Conservation (phyloP, 495 filamentous ascomycete genomes). For the Massariosphaeria phaeospora region DNA sequence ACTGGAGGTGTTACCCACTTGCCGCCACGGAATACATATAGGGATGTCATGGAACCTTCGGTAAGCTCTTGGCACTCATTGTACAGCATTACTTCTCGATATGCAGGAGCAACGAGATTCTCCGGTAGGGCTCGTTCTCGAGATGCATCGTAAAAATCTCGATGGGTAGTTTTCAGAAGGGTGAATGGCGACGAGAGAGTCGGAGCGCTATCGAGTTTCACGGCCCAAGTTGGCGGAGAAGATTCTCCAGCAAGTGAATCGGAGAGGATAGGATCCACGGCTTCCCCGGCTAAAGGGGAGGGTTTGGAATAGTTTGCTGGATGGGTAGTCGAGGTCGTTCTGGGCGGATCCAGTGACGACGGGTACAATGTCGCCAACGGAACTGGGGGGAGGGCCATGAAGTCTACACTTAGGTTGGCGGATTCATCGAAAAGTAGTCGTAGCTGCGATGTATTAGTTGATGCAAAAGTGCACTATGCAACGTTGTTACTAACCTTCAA, state of each 20-base stretch:
- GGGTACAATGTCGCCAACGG: slow-evolving; percentile 54
- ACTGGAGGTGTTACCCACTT: slow-evolving; percentile 63
- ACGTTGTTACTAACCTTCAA: slow-evolving; percentile 24
- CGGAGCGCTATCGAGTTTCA: slow-evolving; percentile 32
- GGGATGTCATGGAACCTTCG: slow-evolving; percentile 79
- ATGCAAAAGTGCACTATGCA: background rate
- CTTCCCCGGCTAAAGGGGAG: slow-evolving; percentile 32
- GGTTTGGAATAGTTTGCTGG: slow-evolving; percentile 8
- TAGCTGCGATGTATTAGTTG: slow-evolving; percentile 28
- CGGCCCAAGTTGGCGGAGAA: slow-evolving; percentile 25
- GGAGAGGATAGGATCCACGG: slow-evolving; percentile 27
- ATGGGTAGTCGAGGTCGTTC: slow-evolving; percentile 33
- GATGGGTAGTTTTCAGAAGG: slow-evolving; percentile 39
- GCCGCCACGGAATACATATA: slow-evolving; percentile 67
- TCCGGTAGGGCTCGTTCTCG: slow-evolving; percentile 38
- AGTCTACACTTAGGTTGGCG: slow-evolving; percentile 38
- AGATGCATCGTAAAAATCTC: slow-evolving; percentile 33
- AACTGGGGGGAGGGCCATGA: slow-evolving; percentile 47
- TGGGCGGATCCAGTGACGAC: slow-evolving; percentile 45
- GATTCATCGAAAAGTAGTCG: slow-evolving; percentile 29
- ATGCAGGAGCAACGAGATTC: background rate
- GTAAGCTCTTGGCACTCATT: slow-evolving; percentile 65
- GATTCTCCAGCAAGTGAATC: slow-evolving; percentile 11
- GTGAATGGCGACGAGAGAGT: slow-evolving; percentile 32
- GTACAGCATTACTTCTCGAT: slow-evolving; percentile 69